Evolutionary conservation across 2,329 filamentous ascomycete genomes (phyloP).

Genomic region (Ampelomyces quisqualis): DNA sequence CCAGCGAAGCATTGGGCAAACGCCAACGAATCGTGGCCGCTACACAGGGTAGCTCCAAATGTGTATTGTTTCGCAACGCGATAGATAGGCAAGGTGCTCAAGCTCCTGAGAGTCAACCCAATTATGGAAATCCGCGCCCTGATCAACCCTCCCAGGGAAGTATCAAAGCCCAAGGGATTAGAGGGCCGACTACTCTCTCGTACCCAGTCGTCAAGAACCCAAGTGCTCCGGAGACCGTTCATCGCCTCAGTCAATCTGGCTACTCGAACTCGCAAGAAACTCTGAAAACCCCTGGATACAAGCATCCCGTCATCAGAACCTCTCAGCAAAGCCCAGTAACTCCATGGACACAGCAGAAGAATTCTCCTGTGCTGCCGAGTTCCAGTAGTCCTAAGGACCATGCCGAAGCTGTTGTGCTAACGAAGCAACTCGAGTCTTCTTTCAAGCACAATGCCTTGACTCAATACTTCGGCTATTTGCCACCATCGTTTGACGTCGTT

Average conservation of each 20-base stretch:
- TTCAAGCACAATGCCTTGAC: conserved; percentile 23
- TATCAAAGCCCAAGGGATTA: conserved; percentile 40
- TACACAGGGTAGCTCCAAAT: conserved; percentile 9
- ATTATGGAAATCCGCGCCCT: conserved; percentile 13
- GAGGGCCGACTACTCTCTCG: conserved; percentile 53
- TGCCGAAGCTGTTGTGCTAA: conserved; percentile 21
- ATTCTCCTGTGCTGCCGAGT: conserved; percentile 16
- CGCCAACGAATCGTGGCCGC: conserved; percentile 16
- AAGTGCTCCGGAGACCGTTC: conserved; percentile 61
- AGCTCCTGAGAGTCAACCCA: background rate
- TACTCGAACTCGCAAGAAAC: conserved; percentile 52
- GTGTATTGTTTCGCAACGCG: conserved; percentile 15
- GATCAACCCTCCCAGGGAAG: conserved; percentile 44
- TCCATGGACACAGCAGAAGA: conserved; percentile 39
- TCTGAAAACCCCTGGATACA: conserved; percentile 30
- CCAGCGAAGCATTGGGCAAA: conserved; percentile 11
- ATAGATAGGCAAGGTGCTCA: background rate
- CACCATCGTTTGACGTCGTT: conserved; percentile 52
- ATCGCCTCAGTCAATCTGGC: conserved; percentile 66
- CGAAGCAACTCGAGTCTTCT: conserved; percentile 15
- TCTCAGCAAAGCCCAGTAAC: conserved; percentile 29
- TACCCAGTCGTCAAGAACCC: conserved; percentile 80
- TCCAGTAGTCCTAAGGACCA: conserved; percentile 19
- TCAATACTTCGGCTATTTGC: conserved; percentile 41
- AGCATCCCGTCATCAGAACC: conserved; percentile 15